These are phyloP conservation scores for Ophiorrhiza pumila DNA, from an alignment of 257 asterid genomes.

Conservation along the genomic window DNA sequence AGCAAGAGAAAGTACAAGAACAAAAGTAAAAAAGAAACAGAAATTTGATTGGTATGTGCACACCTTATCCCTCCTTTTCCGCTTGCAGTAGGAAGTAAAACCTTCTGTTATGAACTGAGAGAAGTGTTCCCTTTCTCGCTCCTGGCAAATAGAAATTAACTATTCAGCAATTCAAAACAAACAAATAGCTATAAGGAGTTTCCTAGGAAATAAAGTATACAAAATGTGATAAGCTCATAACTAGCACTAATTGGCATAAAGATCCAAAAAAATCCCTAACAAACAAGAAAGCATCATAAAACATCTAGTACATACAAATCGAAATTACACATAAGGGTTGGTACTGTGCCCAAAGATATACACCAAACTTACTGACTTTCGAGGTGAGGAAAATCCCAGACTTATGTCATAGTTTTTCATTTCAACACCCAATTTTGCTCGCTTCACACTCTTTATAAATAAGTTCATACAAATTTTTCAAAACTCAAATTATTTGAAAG, in stretches of 20 bases:
- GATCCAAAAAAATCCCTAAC: neutral
- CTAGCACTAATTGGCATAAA: neutral
- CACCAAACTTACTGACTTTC: neutral
- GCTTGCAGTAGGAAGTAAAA: conserved; percentile 94
- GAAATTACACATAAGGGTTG: neutral
- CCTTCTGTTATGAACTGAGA: conserved; percentile 97
- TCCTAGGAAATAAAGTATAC: neutral
- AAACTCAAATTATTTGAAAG: neutral
- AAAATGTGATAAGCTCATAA: neutral
- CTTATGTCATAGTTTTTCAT: neutral
- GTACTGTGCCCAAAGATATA: neutral
- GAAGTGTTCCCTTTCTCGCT: conserved; percentile 93
- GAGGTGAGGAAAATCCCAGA: neutral
- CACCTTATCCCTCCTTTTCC: conserved; percentile 97
- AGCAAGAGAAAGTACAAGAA: neutral
- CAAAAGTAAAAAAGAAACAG: neutral
- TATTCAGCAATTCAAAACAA: neutral
- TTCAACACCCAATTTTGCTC: neutral
- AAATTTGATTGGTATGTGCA: neutral
- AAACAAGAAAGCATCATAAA: neutral
- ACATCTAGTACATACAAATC: neutral
- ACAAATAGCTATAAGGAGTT: neutral
- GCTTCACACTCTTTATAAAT: neutral
- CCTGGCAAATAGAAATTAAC: conserved; percentile 43
- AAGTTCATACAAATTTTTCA: neutral